Conservation (phyloP, 768 basidiomycete species). For the Hortiboletus campestris region DNA sequence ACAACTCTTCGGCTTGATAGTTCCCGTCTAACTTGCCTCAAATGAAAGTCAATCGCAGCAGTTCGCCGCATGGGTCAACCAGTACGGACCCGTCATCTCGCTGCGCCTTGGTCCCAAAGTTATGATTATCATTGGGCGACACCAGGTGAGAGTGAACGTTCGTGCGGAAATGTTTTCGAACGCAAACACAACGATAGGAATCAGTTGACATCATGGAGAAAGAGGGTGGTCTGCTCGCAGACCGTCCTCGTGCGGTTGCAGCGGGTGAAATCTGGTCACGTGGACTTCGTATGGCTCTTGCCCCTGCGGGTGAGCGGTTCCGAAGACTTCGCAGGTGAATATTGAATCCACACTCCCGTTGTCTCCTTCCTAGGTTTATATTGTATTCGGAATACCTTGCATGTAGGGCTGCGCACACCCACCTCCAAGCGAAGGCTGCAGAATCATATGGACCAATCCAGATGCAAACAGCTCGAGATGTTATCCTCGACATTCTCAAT, state of each 20-base stretch:
- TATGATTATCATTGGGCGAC: constrained; percentile 34
- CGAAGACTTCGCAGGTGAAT: constrained; percentile 61
- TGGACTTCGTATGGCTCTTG: constrained; percentile 56
- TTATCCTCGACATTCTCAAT: constrained; percentile 31
- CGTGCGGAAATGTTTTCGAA: neutral
- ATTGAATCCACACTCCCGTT: neutral
- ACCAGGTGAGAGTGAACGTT: constrained; percentile 32
- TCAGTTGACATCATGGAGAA: constrained; percentile 68
- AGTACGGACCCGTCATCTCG: constrained; percentile 61
- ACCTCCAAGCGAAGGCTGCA: constrained; percentile 54
- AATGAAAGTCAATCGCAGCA: constrained; percentile 31
- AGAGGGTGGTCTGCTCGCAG: constrained; percentile 55
- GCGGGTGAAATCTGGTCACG: constrained; percentile 59
- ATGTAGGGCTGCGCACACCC: constrained; percentile 53
- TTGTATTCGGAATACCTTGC: neutral
- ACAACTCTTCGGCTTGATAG: neutral
- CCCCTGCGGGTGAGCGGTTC: constrained; percentile 56
- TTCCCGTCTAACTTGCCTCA: neutral
- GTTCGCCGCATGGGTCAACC: constrained; percentile 58
- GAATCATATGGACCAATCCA: constrained; percentile 49
- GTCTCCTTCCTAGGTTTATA: neutral
- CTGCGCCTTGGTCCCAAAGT: constrained; percentile 45
- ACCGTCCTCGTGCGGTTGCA: constrained; percentile 54
- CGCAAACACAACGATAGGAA: constrained; percentile 34
- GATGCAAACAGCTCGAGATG: constrained; percentile 34